Evolutionary conservation across 2,329 filamentous ascomycete species (phyloP), one percentile per base, ranked within the genome.

Genomic region (Ophiocordyceps sinensis): DNA sequence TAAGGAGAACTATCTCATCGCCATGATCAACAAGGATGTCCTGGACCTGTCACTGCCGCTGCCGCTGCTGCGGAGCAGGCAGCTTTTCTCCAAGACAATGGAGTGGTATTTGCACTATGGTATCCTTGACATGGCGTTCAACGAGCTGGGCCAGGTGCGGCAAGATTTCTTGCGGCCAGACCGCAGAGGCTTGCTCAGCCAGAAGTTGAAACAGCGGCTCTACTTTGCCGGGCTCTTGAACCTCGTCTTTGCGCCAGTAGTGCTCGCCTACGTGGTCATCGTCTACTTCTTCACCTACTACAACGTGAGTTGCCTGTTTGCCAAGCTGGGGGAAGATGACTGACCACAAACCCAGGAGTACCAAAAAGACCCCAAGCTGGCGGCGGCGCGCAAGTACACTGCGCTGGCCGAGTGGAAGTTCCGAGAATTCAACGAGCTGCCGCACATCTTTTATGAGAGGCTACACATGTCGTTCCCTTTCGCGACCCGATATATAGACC

Each of bases 331-430:
- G 10, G 4, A 7, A 14, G 10, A 17, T 12, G 3, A 30, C 30
- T 44, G 37, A 44, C 29, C 19, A 2, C 2, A 5, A 11, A 23
- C 5, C 10, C 45, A 86, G 82, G 89, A 98, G 66, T 95, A 94
- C 55, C 87, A 94, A 61, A 93, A 88, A 54, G 94, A 95, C 47
- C 89, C 85, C 1, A 80, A 87, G 47, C 75, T 94, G 31, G 83
- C 85, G n/a, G 82, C 86, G 9, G 59, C 61, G 14, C 79, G 91
- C 34, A 81, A 87, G 49, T 98, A 95, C 56, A 96, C 89, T 0
- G 85, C 87, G 1, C 74, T 94, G 39, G 91, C 91, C 0, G 84
- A 94, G 57, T 98, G 91, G 91, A 96, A 95, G 53, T 95, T 98
- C 47, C 81, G 91, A 38, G 89, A 96, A 58, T 98, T 96, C 70